Percentiles rank a stretch among this genome's conserved stretches.
These are phyloP conservation scores for Dothistroma septosporum DNA, from an alignment of 2,329 filamentous ascomycete species.

Conservation along the genomic window DNA sequence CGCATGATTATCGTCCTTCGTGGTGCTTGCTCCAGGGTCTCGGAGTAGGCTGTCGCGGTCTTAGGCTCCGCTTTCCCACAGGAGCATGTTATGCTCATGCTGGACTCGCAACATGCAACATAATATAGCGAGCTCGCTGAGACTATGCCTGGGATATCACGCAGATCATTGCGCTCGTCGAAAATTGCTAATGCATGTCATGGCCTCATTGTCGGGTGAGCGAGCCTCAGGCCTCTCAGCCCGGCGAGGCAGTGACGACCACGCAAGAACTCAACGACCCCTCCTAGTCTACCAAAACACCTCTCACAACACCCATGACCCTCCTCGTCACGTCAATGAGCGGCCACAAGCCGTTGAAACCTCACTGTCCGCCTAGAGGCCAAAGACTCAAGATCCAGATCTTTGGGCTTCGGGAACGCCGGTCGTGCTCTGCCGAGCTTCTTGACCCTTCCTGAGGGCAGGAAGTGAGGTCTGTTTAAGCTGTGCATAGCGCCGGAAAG, in stretches of 20 bases:
- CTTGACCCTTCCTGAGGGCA: not conserved
- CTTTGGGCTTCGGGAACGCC: not conserved
- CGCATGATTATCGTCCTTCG: not conserved
- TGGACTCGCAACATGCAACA: not conserved
- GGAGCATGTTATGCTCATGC: not conserved
- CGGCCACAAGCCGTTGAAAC: not conserved
- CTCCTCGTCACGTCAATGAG: not conserved
- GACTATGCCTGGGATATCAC: not conserved
- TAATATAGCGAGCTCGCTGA: not conserved
- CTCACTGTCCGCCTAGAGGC: not conserved
- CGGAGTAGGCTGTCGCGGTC: not conserved
- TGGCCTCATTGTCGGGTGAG: not conserved
- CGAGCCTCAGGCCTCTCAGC: not conserved
- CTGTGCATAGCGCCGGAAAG: not conserved
- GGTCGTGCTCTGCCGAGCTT: not conserved
- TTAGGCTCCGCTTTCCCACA: not conserved
- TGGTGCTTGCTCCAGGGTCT: not conserved
- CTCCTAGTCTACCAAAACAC: not conserved
- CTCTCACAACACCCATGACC: not conserved
- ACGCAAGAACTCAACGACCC: not conserved
- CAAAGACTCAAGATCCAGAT: not conserved
- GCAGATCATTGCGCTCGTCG: not conserved
- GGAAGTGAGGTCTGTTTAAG: conserved; percentile 1
- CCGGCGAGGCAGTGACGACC: not conserved
- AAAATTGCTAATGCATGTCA: not conserved